Evolutionary conservation across 768 basidiomycete genomes (phyloP).

Genomic region (Lyophyllum semitale): DNA sequence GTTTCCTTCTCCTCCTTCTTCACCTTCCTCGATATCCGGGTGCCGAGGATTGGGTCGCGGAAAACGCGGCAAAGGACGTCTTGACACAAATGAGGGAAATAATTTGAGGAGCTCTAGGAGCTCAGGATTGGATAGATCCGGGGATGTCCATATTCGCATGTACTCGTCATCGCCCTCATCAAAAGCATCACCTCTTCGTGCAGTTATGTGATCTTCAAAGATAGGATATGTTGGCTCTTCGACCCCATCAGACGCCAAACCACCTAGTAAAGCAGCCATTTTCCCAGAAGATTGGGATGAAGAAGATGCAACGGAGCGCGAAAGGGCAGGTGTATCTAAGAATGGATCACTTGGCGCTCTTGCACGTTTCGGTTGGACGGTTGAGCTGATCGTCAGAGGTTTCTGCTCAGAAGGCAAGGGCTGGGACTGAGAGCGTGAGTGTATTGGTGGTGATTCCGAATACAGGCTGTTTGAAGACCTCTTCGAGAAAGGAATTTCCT

Average conservation of each 20-base stretch:
- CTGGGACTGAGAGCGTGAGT: slow-evolving; percentile 59
- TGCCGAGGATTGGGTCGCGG: slow-evolving; percentile 40
- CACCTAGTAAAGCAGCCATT: slow-evolving; percentile 31
- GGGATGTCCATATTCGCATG: slow-evolving; percentile 79
- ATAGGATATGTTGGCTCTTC: slow-evolving; percentile 45
- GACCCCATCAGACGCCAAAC: slow-evolving; percentile 27
- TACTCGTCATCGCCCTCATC: slow-evolving; percentile 44
- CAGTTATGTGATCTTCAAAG: slow-evolving; percentile 36
- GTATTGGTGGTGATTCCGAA: slow-evolving; percentile 38
- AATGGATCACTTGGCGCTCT: slow-evolving; percentile 82
- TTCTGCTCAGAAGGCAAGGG: slow-evolving; percentile 48
- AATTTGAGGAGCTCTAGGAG: slow-evolving; percentile 63
- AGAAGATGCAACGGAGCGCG: slow-evolving; percentile 55
- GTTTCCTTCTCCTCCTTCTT: slow-evolving; percentile 52
- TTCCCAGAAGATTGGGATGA: slow-evolving; percentile 50
- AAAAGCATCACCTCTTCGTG: slow-evolving; percentile 31
- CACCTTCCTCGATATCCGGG: slow-evolving; percentile 72
- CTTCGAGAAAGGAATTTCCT: slow-evolving; percentile 55
- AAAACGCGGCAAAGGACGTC: slow-evolving; percentile 75
- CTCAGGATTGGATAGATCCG: slow-evolving; percentile 80
- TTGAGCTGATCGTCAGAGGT: slow-evolving; percentile 41
- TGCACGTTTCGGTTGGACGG: slow-evolving; percentile 58
- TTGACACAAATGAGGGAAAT: slow-evolving; percentile 78
- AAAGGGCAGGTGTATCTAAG: slow-evolving; percentile 65
- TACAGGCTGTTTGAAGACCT: slow-evolving; percentile 35